A percentile compares a stretch with the other conserved stretches of the same genome.
phyloP scores from a whole-genome alignment of 495 filamentous ascomycete species.

The Collariella sp. region DNA sequence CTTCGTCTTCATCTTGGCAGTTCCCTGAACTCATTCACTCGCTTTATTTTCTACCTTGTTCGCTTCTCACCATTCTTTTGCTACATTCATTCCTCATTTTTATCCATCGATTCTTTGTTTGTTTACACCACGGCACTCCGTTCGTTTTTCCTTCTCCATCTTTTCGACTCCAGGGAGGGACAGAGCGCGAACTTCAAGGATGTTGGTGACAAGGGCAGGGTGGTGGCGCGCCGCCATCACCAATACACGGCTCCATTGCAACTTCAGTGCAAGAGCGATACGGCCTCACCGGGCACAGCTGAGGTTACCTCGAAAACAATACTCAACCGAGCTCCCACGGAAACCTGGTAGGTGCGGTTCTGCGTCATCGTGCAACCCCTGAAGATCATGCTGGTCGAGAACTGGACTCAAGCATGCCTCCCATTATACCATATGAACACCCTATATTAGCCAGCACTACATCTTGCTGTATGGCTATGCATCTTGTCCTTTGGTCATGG shows the following conservation, averaged over 20 bases:
- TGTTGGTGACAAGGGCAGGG: constrained; percentile 1
- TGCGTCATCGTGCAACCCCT: not conserved
- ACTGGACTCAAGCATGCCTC: no score
- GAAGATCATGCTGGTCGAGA: no score
- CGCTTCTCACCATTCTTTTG: not conserved
- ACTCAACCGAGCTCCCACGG: not conserved
- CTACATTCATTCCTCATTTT: not conserved
- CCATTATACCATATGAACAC: no score
- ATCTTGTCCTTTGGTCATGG: no score
- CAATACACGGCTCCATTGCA: not conserved
- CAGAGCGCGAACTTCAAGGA: not conserved
- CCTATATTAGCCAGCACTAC: no score
- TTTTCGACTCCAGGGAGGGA: not conserved
- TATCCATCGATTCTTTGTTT: not conserved
- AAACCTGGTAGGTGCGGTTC: not conserved
- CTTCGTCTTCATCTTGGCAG: not conserved
- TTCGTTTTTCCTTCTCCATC: not conserved
- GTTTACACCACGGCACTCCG: not conserved
- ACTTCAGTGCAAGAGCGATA: not conserved
- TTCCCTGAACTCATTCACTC: not conserved
- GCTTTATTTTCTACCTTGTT: not conserved
- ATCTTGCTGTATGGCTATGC: no score
- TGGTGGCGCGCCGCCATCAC: not conserved
- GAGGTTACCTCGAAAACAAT: not conserved
- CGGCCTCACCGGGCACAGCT: not conserved